A percentile compares a stretch with the other conserved stretches of the same genome.
These are phyloP conservation scores for Vitis amurensis DNA, from an alignment of 164 flowering plant genomes.

Conservation along the genomic window DNA sequence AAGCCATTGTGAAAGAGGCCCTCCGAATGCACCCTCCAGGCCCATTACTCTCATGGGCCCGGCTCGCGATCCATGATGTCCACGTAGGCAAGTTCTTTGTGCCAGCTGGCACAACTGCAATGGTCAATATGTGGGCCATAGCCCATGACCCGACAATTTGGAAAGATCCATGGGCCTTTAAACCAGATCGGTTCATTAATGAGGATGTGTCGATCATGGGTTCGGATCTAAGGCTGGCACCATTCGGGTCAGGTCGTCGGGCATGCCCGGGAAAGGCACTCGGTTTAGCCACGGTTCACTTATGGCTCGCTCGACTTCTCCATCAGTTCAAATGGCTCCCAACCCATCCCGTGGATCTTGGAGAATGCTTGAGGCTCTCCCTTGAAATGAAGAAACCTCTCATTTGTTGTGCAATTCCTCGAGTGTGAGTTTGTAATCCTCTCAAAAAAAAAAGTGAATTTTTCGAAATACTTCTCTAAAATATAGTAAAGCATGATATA, in stretches of 20 bases:
- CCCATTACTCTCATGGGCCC: conserved; percentile 88
- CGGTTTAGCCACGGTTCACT: conserved; percentile 65
- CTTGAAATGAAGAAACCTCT: conserved; percentile 77
- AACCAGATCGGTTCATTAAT: conserved; percentile 63
- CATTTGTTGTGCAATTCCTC: conserved; percentile 32
- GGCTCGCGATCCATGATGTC: conserved; percentile 67
- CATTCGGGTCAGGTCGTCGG: conserved; percentile 80
- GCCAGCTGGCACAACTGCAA: conserved; percentile 84
- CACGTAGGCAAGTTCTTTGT: conserved; percentile 54
- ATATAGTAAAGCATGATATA: no score
- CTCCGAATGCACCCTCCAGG: conserved; percentile 88
- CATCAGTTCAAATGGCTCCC: conserved; percentile 59
- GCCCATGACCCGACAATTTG: conserved; percentile 68
- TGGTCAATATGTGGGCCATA: conserved; percentile 98
- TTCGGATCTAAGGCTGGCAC: conserved; percentile 71
- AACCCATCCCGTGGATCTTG: conserved; percentile 54
- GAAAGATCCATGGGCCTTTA: conserved; percentile 68
- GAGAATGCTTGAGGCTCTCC: conserved; percentile 65
- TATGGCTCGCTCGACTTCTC: conserved; percentile 69
- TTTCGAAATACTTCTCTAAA: neutral
- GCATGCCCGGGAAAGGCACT: conserved; percentile 73
- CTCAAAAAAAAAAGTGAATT: neutral
- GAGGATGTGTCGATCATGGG: conserved; percentile 74
- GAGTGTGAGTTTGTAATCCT: conserved; percentile 4
- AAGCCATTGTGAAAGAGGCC: conserved; percentile 70